Evolutionary conservation across 768 basidiomycete genomes (phyloP), one percentile per base, ranked within the genome.

Genomic region (Suillus fuscotomentosus): DNA sequence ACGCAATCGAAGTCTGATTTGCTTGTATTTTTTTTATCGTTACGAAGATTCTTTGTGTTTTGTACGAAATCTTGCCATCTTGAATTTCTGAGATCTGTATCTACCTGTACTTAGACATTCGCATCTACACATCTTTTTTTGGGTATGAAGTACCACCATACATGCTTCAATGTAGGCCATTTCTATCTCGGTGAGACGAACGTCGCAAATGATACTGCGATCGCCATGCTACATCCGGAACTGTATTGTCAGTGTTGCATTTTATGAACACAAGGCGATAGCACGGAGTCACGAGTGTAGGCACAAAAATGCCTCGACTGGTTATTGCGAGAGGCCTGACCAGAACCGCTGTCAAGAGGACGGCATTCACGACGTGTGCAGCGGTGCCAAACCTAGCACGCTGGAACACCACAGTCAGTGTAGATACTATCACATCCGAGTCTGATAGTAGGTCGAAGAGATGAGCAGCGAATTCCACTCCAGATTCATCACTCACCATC

Each of bases 301-400:
- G 83, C 14, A 86, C 71, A 5, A 90, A 90, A 11, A 90, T 87
- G 2, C 89, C 89, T 6, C 82, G 78, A 66, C 81, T 80, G 73
- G 86, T 90, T 38, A 87, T 84, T 63, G 38, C 76, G 78, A 17
- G 90, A 90, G 0, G 89, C 90, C 67, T 88, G 83, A 0, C 88
- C 89, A 24, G 79, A 3, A 87, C 87, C 0, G 86, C 86, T 42
- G 88, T 87, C 63, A 90, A 82, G 60, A 89, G 82, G 27, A 88
- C 86, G 0, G 86, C 86, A 69, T 91, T 90, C 67, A 90, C 79
- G 62, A 89, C 77, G 70, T 90, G 84, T 5, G 82, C 84, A 1
- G 82, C 85, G 1, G 83, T 83, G 22, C 82, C 82, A 72, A 88
- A 87, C 1, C 86, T 83, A 0, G 88, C 89, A 3, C 83, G 82